Percentiles rank a stretch among this genome's conserved stretches.
These are phyloP conservation scores for Sapria himalayana DNA, from an alignment of 345 rosid genomes.

Conservation along the genomic window DNA sequence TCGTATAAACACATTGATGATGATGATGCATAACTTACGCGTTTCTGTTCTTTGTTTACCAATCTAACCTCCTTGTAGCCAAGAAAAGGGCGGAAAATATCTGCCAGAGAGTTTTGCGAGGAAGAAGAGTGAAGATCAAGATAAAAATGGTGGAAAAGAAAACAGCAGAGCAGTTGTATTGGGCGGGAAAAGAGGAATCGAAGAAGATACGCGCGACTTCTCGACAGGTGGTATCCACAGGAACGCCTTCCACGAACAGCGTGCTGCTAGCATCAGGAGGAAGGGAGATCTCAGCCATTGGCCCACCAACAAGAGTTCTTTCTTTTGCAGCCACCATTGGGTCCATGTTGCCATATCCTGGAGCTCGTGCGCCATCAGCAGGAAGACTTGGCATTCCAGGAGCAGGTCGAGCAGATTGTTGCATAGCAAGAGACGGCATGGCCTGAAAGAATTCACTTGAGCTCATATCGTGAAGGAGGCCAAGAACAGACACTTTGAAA, in stretches of 20 bases:
- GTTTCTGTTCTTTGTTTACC: slow-evolving; percentile 42
- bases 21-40: slow-evolving; percentile 16
- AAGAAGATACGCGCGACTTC: slow-evolving; percentile 54
- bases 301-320: slow-evolving; percentile 20
- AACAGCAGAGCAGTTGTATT: slow-evolving; percentile 2
- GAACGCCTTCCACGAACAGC: slow-evolving; percentile 50
- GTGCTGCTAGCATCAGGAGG: slow-evolving; percentile 45
- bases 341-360: slow-evolving; percentile 20
- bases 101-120: too few relatives aligned
- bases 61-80: slow-evolving; percentile 62
- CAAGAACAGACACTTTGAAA: not conserved
- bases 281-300: slow-evolving; percentile 27
- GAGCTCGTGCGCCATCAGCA: slow-evolving; percentile 20
- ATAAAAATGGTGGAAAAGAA: not conserved
- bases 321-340: slow-evolving; percentile 20
- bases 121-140: slow-evolving; percentile 20
- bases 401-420: slow-evolving; percentile 24
- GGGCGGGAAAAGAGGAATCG: too few relatives aligned
- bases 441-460: slow-evolving; percentile 16
- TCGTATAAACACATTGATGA: too few relatives aligned
- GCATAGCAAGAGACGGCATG: slow-evolving; percentile 24
- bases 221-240: slow-evolving; percentile 27
- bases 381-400: slow-evolving; percentile 18
- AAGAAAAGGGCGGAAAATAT: slow-evolving; percentile 57
- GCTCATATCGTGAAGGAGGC: not conserved